Conservation (phyloP, 1,139 yeast species). For the Candida sp. region DNA sequence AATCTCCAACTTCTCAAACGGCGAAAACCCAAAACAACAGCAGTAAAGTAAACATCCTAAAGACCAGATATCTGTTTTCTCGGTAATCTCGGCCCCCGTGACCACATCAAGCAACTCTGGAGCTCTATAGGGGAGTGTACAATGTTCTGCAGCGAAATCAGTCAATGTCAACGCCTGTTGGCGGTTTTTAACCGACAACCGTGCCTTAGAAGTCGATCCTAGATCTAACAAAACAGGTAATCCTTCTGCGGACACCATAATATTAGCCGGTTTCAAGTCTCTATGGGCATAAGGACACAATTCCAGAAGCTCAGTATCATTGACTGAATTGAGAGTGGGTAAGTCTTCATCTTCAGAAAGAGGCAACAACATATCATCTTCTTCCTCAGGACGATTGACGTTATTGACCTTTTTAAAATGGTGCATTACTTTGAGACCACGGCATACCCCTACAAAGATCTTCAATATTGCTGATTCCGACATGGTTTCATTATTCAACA, state of each 20-base stretch:
- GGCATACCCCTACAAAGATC: slow-evolving; percentile 64
- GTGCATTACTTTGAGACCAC: slow-evolving; percentile 78
- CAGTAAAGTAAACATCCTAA: slow-evolving; percentile 82
- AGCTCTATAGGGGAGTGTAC: slow-evolving; percentile 85
- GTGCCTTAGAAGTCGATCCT: slow-evolving; percentile 74
- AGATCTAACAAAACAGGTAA: slow-evolving; percentile 80
- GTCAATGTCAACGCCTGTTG: slow-evolving; percentile 75
- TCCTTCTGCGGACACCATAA: slow-evolving; percentile 74
- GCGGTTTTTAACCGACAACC: slow-evolving; percentile 50
- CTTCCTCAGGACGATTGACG: slow-evolving; percentile 23
- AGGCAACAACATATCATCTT: slow-evolving; percentile 13
- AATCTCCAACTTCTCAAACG: slow-evolving; percentile 81
- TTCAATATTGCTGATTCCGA: slow-evolving; percentile 61
- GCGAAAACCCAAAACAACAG: slow-evolving; percentile 74
- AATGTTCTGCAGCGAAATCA: slow-evolving; percentile 81
- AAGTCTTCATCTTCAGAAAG: slow-evolving; percentile 7
- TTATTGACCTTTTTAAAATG: slow-evolving; percentile 42
- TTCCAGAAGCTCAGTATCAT: slow-evolving; percentile 53
- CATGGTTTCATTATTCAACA: slow-evolving; percentile 50
- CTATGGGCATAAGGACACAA: slow-evolving; percentile 77
- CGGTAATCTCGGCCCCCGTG: slow-evolving; percentile 60
- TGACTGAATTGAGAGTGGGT: slow-evolving; percentile 5
- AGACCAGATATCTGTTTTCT: slow-evolving; percentile 86
- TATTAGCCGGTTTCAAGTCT: slow-evolving; percentile 86
- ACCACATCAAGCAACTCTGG: slow-evolving; percentile 85